These are phyloP conservation scores for Aspergillus aculeatus DNA, from an alignment of 2,329 filamentous ascomycete species.

Conservation along the genomic window DNA sequence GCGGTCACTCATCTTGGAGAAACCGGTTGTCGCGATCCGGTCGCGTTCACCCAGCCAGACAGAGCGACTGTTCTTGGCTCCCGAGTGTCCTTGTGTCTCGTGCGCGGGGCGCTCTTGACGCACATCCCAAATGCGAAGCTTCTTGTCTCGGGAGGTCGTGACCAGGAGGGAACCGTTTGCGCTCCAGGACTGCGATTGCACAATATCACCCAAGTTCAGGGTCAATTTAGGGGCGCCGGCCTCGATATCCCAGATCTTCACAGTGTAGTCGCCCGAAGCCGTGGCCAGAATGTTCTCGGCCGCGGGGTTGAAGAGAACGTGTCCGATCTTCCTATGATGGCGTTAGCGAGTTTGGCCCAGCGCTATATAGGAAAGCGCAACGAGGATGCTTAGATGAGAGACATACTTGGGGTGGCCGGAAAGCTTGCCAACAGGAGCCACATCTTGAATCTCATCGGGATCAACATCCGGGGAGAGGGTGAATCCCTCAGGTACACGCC, in stretches of 20 bases:
- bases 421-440: conserved; percentile 77
- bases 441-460: conserved; percentile 73
- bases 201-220: conserved; percentile 84
- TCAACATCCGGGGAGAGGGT: conserved; percentile 75
- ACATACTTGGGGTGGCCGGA: conserved; percentile 79
- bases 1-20: conserved; percentile 97
- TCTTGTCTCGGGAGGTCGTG: conserved; percentile 97
- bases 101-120: conserved; percentile 86
- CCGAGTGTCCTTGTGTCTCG: conserved; percentile 79
- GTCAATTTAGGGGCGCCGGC: conserved; percentile 71
- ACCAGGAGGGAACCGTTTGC: conserved; percentile 81
- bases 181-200: conserved; percentile 95
- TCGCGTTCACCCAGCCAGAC: conserved; percentile 98
- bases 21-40: conserved; percentile 91
- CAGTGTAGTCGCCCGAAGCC: conserved; percentile 87
- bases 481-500: conserved; percentile 89
- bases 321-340: conserved; percentile 78
- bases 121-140: conserved; percentile 95
- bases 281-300: conserved; percentile 95
- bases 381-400: neutral
- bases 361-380: neutral
- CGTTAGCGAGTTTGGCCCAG: conserved; percentile 18
- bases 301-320: conserved; percentile 95
- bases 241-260: conserved; percentile 94
- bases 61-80: conserved; percentile 94